Evolutionary conservation across 2,329 filamentous ascomycete genomes (phyloP), one percentile per base, ranked within the genome.

Genomic region (Rutstroemia sp.): DNA sequence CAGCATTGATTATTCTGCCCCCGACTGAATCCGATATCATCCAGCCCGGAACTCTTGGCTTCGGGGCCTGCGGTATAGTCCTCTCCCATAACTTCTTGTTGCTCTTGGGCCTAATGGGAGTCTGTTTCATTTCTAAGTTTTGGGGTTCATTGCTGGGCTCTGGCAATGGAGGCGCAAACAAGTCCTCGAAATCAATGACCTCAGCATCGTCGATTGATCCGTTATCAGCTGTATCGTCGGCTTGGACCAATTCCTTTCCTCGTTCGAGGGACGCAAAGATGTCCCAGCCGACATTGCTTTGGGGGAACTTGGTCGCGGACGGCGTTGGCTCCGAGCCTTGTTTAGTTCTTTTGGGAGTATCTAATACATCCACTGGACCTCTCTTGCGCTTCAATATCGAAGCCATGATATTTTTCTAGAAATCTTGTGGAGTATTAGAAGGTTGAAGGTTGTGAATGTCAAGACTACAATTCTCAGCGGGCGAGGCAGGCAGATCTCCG

Each of bases 21-120:
- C 83, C 84, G 76, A 85, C 80, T 12, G 84, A 79, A 62, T 80
- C 78, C 4, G 83, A 85, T 23, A 87, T 69, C 63, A 74, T 78
- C 84, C 84, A 87, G 23, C 34, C 27, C n/a, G 48, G 44, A 23
- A 39, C 45, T 23, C 27, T 49, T 57, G 65, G 49, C 47, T 60
- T 51, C 12, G 54, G 48, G 2, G 48, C 54, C 30, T 39, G 39
- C 5, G 48, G 49, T 30, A 53, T 48, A 39, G 48, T 49, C 34
- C 25, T 54, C 21, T 54, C 52, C 52, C 52, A 54, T 10, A 54
- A 48, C 27, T 54, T 45, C 52, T 63, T 34, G 30, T 34, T 34
- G 12, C 30, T 58, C 48, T 54, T 54, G 19, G 23, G 49, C 48
- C 30, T 14, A 14, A 25, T 23, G n/a, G 21, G 25, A 19, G 39